Evolutionary conservation across 352 stramenopile species (phyloP).

Genomic region (Phytophthora sansomeana): DNA sequence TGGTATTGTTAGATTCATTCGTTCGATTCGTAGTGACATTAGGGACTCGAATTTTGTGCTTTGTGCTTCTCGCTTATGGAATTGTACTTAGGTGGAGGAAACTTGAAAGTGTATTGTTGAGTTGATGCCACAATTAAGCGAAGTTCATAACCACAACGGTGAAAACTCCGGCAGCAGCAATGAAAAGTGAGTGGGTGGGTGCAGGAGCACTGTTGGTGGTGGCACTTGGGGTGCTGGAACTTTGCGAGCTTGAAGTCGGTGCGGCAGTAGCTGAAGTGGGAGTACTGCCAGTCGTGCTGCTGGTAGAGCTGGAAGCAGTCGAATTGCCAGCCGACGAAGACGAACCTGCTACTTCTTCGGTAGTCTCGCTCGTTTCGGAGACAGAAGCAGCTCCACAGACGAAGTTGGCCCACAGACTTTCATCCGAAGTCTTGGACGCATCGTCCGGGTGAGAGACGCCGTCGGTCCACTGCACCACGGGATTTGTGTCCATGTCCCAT

Average conservation of each 20-base stretch:
- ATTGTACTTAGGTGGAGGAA: too few relatives aligned
- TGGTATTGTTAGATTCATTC: too few relatives aligned
- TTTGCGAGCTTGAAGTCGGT: slow-evolving; percentile 20
- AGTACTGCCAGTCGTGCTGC: slow-evolving; percentile 4
- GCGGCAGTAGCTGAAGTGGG: background rate
- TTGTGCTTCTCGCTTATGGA: too few relatives aligned
- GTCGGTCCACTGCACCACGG: slow-evolving; percentile 21
- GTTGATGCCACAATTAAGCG: slow-evolving; percentile 12
- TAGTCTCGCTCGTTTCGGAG: background rate
- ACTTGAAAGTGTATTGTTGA: slow-evolving; percentile 20
- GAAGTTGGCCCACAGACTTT: slow-evolving; percentile 26
- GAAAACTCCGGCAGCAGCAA: slow-evolving; percentile 7
- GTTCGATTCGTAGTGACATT: background rate
- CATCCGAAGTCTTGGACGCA: slow-evolving; percentile 25
- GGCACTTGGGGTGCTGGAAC: slow-evolving; percentile 17
- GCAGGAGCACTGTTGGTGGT: slow-evolving; percentile 15
- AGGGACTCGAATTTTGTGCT: too few relatives aligned
- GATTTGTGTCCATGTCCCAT: slow-evolving; percentile 23
- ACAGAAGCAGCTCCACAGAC: slow-evolving; percentile 14
- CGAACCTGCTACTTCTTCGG: background rate
- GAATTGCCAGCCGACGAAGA: slow-evolving; percentile 11
- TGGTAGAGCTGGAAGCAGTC: slow-evolving; percentile 14
- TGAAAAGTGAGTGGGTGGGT: slow-evolving; percentile 9
- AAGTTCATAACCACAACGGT: slow-evolving; percentile 12
- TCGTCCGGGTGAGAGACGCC: slow-evolving; percentile 29